Evolutionary conservation across 331 rosid species (phyloP), one percentile per base, ranked within the genome.

Genomic region (Pyracantha coccinea): DNA sequence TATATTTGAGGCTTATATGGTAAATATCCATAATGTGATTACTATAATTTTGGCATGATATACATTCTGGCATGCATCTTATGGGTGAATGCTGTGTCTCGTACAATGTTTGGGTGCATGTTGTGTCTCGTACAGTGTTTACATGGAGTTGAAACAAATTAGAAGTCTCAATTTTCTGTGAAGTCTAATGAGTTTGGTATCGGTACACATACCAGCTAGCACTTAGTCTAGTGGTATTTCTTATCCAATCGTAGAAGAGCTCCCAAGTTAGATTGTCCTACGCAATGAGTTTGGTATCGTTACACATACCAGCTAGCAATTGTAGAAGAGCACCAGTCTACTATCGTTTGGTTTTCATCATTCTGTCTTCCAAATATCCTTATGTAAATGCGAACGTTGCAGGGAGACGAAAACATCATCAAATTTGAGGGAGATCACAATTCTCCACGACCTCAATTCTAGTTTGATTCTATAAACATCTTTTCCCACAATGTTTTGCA

Each of bases 351-450:
- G 27, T 32, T 61, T 66, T 11, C 53, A 33, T 35, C 53, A 3
- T 66, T 50, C 55, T 33, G 23, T 20, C 54, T 41, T 67, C 31
- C 24, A 17, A 67, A 67, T 41, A 38, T 41, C 53, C 23, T 38
- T 35, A 67, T 23, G 21, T 41, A 52, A 15, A 27, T 72, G 53
- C 32, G 23, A 44, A 19, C 61, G 66, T 77, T 82, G 80, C 84
- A 95, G 99, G 99, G 99, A 75, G 98, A 95, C 82, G 92, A 88
- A 84, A 95, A 84, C 80, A 79, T 92, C 61, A 88, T 92, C 77
- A 92, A 90, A 88, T 95, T 95, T 68, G 99, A 95, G 66, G 99
- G 99, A 68, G 99, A 95, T 82, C 99, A 95, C 92, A 95, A 95
- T 74, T 95, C 99, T 78, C 92, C 97, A 31, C 91, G 98, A 47